phyloP scores from a whole-genome alignment of 371 early-diverging fungal genomes.

The Caulochytrium protostelioides region DNA sequence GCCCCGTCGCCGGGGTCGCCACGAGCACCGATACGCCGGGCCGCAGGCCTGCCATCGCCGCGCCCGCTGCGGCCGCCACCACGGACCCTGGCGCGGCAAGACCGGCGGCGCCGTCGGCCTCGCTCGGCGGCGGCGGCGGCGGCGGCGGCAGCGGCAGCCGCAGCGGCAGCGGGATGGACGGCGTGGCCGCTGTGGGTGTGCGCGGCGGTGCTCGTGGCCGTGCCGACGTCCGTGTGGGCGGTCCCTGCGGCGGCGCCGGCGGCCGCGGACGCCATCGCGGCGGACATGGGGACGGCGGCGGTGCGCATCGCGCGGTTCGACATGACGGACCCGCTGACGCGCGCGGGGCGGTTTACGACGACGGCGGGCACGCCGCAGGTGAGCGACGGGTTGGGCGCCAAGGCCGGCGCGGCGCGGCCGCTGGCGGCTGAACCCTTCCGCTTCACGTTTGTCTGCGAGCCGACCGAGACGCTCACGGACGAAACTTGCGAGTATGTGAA shows the following conservation, averaged over 20 bases:
- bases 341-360: too few relatives aligned
- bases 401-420: neutral
- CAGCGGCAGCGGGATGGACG: neutral
- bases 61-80: neutral
- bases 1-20: neutral
- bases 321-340: too few relatives aligned
- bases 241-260: conserved; percentile 53
- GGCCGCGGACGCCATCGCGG: neutral
- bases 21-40: neutral
- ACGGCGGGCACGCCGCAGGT: neutral
- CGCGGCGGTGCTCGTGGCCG: neutral
- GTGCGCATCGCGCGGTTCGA: too few relatives aligned
- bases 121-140: neutral
- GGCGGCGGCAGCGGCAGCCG: neutral
- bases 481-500: neutral
- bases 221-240: conserved; percentile 54
- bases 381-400: neutral
- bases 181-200: neutral
- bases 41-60: neutral
- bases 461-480: too few relatives aligned
- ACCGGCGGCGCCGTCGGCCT: neutral
- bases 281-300: neutral
- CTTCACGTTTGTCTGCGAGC: too few relatives aligned
- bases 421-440: neutral
- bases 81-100: neutral